Percentiles rank a stretch among this genome's conserved stretches.
Conservation (phyloP, 768 basidiomycete species). For the Suillus subluteus region DNA sequence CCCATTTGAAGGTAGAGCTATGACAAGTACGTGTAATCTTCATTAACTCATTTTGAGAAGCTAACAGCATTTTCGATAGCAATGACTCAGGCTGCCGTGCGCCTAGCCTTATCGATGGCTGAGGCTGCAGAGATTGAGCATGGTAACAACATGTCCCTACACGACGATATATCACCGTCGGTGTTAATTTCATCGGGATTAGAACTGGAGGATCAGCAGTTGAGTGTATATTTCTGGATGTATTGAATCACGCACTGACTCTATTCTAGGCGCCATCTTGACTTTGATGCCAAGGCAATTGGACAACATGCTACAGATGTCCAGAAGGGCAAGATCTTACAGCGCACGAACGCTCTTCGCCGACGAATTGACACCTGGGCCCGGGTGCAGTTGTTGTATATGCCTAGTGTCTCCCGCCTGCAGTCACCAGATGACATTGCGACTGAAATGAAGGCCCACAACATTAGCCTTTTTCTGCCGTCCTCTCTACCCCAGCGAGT, state of each 20-base stretch:
- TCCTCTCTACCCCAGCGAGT: too few relatives aligned
- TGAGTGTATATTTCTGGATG: neutral
- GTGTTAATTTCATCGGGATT: neutral
- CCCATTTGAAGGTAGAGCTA: neutral
- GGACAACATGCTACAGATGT: neutral
- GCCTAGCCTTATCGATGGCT: neutral
- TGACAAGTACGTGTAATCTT: neutral
- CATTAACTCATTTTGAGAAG: neutral
- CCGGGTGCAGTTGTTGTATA: constrained; percentile 1
- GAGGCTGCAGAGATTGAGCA: constrained; percentile 1
- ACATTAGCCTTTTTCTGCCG: neutral
- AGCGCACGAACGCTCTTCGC: neutral
- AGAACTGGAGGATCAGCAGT: neutral
- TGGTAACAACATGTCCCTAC: constrained; percentile 7
- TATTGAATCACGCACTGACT: constrained; percentile 1
- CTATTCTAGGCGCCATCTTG: neutral
- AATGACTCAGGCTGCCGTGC: neutral
- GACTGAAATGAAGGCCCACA: neutral
- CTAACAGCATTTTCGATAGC: neutral
- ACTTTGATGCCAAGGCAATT: neutral
- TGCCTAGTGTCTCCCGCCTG: constrained; percentile 4
- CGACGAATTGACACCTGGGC: neutral
- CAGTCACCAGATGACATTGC: neutral
- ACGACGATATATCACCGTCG: neutral
- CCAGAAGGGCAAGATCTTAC: constrained; percentile 5